Evolutionary conservation across 1,284 basidiomycete species (phyloP).

Genomic region (Hemileia vastatrix): DNA sequence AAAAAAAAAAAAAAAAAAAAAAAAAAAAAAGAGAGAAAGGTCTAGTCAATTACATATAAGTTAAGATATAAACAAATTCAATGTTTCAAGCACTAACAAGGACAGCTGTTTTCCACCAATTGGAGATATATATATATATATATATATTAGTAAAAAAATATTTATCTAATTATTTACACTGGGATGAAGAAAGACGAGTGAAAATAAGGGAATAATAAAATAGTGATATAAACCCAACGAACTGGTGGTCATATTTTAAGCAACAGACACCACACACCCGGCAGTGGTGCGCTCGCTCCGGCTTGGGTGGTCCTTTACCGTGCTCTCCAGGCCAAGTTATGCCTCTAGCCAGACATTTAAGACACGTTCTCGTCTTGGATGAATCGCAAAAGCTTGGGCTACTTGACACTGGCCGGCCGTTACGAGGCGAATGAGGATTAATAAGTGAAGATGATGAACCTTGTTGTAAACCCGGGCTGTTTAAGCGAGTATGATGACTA

Average conservation of each 20-base stretch:
- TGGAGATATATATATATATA: too few species aligned
- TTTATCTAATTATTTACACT: too few species aligned
- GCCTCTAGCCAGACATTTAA: conserved; percentile 65
- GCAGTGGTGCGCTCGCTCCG: conserved; percentile 86
- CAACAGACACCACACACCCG: conserved; percentile 83
- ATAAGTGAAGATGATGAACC: too few species aligned
- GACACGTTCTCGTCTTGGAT: conserved; percentile 49
- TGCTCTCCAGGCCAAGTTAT: not conserved
- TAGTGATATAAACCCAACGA: too few species aligned
- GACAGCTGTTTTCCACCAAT: conserved; percentile 1
- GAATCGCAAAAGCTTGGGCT: too few species aligned
- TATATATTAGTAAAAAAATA: too few species aligned
- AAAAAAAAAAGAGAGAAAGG: conserved; percentile 32
- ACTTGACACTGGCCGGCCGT: too few species aligned
- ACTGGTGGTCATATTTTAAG: conserved; percentile 85
- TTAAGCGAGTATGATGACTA: too few species aligned
- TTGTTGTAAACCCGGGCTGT: too few species aligned
- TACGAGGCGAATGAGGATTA: too few species aligned
- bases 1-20: conserved; percentile 5
- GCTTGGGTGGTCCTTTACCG: conserved; percentile 5
- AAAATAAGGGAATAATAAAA: too few species aligned
- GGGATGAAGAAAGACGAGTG: too few species aligned
- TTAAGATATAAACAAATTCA: conserved; percentile 59
- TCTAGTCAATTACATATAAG: conserved; percentile 44
- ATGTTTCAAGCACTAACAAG: not conserved